Conservation (phyloP, 1,284 basidiomycete genomes). For the Schizophyllum amplum region DNA sequence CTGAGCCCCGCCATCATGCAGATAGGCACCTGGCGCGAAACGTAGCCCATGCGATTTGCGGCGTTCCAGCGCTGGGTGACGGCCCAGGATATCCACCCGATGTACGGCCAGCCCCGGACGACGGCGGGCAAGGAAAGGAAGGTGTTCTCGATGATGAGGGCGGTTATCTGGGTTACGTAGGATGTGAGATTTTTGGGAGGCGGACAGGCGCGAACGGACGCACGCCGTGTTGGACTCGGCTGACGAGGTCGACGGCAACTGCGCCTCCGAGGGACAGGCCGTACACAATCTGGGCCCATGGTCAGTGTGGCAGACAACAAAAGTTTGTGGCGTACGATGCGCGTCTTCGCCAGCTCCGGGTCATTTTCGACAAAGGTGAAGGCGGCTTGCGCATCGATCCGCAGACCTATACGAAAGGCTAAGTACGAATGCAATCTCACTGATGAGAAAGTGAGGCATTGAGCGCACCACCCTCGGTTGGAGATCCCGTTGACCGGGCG, state of each 20-base stretch:
- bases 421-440: not conserved
- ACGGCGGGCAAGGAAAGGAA: conserved; percentile 28
- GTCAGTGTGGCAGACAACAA: conserved; percentile 13
- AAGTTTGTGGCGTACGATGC: too few relatives aligned
- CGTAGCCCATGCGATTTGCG: conserved; percentile 16
- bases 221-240: conserved; percentile 24
- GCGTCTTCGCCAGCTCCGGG: conserved; percentile 17
- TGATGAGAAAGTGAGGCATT: not conserved
- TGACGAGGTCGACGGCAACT: conserved; percentile 34
- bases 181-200: not conserved
- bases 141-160: conserved; percentile 31
- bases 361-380: conserved; percentile 26
- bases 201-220: not conserved
- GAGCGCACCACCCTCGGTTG: not conserved
- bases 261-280: conserved; percentile 35
- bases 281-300: conserved; percentile 30
- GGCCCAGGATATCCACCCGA: conserved; percentile 20
- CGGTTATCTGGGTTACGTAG: conserved; percentile 16
- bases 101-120: conserved; percentile 19
- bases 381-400: conserved; percentile 31
- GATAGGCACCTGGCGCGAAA: conserved; percentile 21
- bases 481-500: conserved; percentile 22
- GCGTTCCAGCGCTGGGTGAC: conserved; percentile 29
- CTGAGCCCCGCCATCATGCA: conserved; percentile 24
- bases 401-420: conserved; percentile 21